Conservation (phyloP, 176 grass and related monocot species). For the Saccharum spontaneum region DNA sequence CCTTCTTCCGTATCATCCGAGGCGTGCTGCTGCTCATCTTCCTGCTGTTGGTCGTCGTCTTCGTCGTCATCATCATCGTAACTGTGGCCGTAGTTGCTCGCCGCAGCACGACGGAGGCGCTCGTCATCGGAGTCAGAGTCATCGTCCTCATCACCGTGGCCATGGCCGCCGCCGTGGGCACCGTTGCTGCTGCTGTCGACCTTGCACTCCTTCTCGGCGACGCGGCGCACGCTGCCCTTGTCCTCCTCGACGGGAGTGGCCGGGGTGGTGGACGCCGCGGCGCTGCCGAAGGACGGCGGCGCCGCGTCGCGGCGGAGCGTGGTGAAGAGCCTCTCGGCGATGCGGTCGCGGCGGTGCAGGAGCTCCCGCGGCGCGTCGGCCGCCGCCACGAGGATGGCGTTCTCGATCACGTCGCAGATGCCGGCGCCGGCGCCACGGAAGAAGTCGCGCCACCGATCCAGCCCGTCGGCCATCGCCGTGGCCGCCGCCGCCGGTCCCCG, state of each 20-base stretch:
- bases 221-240: conserved; percentile 63
- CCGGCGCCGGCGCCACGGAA: conserved; percentile 58
- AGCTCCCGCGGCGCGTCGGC: conserved; percentile 70
- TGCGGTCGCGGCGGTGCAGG: conserved; percentile 64
- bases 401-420: conserved; percentile 87
- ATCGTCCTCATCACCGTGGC: neutral
- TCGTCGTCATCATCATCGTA: conserved; percentile 56
- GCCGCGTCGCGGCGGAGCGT: conserved; percentile 29
- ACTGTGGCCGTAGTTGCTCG: conserved; percentile 65
- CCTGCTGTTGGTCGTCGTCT: neutral
- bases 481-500: conserved; percentile 1
- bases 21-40: conserved; percentile 26
- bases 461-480: conserved; percentile 32
- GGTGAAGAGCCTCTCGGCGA: conserved; percentile 71
- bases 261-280: conserved; percentile 30
- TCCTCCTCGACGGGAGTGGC: conserved; percentile 62
- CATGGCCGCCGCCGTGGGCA: neutral
- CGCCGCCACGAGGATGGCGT: conserved; percentile 73
- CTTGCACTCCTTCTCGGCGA: conserved; percentile 67
- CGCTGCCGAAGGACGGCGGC: conserved; percentile 34
- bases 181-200: conserved; percentile 61
- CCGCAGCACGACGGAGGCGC: conserved; percentile 55
- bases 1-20: neutral
- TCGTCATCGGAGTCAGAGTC: conserved; percentile 57
- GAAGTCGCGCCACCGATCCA: conserved; percentile 80